Evolutionary conservation across 768 basidiomycete species (phyloP), one percentile per base, ranked within the genome.

Genomic region (Russula sp.): DNA sequence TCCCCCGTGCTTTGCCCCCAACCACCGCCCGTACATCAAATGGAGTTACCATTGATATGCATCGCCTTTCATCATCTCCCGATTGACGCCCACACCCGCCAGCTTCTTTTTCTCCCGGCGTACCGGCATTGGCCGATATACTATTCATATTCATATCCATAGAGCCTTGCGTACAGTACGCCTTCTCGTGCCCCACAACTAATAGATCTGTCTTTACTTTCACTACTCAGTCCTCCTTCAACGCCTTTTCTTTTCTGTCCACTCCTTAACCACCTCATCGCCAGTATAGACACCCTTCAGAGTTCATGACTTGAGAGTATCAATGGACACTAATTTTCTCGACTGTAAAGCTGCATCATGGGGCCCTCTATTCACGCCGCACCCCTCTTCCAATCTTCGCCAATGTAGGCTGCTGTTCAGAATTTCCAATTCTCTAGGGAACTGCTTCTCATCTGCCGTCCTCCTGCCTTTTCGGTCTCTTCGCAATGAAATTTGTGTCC

Each of bases 21-120:
- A 6, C 41, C 35, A n/a, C 60, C 41, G 34, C 39, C 41, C 60
- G 41, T 22, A 8, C 34, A 18, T 56, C 56, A 51, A 61, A 61
- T 57, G 48, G 55, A 51, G 60, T 50, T 42, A 50, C 49, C n/a
- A 61, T 29, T 29, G 49, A 61, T 61, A 11, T 29, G 11, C 59
- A 60, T 60, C 52, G 34, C 50, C 36, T 46, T 34, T 35, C 53
- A 56, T 51, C 54, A 56, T 46, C 47, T 51, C 43, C 49, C 56
- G 55, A 54, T 52, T 61, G 49, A 25, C 60, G 60, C 60, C 52
- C 29, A 14, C 16, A 14, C 35, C 56, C n/a, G n/a, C n/a, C n/a
- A n/a, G 50, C 58, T 39, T n/a, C 58, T 29, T 53, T 53, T 53
- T 41, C 52, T 35, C n/a, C 59, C 52, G 45, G 36, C 51, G n/a